Percentiles rank a stretch among this genome's conserved stretches.
These are phyloP conservation scores for Cladosporium sp. DNA, from an alignment of 2,329 filamentous ascomycete genomes.

Conservation along the genomic window DNA sequence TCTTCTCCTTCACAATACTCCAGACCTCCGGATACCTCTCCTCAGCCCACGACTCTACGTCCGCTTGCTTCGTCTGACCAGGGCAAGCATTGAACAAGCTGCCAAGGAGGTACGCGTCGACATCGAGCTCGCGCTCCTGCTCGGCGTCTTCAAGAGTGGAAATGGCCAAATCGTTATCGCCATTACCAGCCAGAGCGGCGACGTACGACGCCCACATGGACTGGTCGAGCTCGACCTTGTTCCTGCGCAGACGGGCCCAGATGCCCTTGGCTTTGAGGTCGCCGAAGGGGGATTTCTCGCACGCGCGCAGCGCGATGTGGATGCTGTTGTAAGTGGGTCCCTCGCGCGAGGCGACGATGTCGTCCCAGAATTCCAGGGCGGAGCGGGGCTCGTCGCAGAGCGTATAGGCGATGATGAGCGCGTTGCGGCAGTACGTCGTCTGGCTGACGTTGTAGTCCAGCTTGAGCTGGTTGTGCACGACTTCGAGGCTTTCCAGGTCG, in stretches of 20 bases:
- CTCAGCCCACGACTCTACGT: constrained; percentile 71
- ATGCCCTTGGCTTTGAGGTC: constrained; percentile 50
- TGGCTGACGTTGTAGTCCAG: constrained; percentile 78
- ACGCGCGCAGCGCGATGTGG: constrained; percentile 74
- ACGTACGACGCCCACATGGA: constrained; percentile 73
- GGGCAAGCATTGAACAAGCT: constrained; percentile 71
- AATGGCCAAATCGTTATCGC: constrained; percentile 64
- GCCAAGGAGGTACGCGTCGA: constrained; percentile 72
- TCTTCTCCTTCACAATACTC: constrained; percentile 56
- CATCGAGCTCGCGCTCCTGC: constrained; percentile 60
- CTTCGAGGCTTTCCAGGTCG: constrained; percentile 58
- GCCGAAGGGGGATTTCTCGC: constrained; percentile 56
- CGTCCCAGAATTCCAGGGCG: constrained; percentile 75
- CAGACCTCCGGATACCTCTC: constrained; percentile 65
- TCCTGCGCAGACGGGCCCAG: constrained; percentile 65
- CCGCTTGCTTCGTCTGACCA: constrained; percentile 55
- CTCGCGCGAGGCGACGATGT: constrained; percentile 78
- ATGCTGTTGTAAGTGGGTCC: constrained; percentile 81
- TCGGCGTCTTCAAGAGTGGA: constrained; percentile 64
- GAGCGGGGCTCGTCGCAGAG: constrained; percentile 61
- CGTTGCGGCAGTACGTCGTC: constrained; percentile 73
- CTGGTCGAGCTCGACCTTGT: constrained; percentile 75
- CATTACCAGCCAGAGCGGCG: constrained; percentile 70
- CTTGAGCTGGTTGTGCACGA: constrained; percentile 90
- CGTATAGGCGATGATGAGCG: constrained; percentile 81